Percentiles rank a stretch among this genome's conserved stretches.
Evolutionary conservation across 306 rosid species (phyloP).

Genomic region (Pueraria montana): DNA sequence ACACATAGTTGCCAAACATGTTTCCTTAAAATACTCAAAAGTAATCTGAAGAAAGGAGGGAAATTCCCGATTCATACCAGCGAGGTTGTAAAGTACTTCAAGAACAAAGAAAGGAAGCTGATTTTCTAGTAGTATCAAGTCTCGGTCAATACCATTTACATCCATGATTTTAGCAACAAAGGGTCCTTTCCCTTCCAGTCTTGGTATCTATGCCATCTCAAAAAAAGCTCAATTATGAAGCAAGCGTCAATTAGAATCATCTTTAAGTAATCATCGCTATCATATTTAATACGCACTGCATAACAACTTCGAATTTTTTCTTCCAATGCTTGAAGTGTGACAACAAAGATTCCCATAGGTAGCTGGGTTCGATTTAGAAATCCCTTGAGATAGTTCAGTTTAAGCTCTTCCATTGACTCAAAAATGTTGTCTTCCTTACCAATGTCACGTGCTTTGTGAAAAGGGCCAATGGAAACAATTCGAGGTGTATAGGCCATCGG

Average conservation of each 20-base stretch:
- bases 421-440: neutral
- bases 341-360: neutral
- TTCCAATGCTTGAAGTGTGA: neutral
- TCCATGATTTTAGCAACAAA: neutral
- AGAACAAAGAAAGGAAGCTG: neutral
- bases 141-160: accelerated
- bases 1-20: neutral
- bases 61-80: neutral
- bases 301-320: neutral
- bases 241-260: constrained; percentile 30
- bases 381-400: neutral
- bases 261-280: neutral
- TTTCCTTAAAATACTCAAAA: neutral
- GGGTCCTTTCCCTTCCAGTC: neutral
- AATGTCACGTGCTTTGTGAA: neutral
- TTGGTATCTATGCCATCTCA: accelerated
- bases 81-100: neutral
- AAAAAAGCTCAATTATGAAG: constrained; percentile 39
- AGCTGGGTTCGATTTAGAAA: neutral
- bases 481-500: neutral
- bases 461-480: neutral
- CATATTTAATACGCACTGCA: neutral
- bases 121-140: neutral
- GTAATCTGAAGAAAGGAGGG: neutral
- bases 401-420: neutral